Evolutionary conservation across 163 green algal species (phyloP).

Genomic region (Coccomyxa subellipsoidea): DNA sequence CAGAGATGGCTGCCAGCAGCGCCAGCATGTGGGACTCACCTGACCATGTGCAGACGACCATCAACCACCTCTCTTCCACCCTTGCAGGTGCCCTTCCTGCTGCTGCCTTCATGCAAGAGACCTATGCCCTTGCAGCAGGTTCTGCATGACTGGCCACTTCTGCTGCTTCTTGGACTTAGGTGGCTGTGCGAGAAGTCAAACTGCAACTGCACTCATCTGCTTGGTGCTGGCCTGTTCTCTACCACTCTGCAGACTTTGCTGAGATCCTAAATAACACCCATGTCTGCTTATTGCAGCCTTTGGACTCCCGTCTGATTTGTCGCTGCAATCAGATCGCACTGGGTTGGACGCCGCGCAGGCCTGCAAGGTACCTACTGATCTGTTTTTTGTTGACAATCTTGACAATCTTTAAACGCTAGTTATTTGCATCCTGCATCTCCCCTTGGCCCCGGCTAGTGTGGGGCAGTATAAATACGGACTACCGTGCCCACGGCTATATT

Average conservation of each 20-base stretch:
- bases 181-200: too few species aligned
- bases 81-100: conserved; percentile 9
- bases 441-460: too few species aligned
- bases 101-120: background rate
- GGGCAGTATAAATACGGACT: too few species aligned
- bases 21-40: background rate
- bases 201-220: too few species aligned
- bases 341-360: conserved; percentile 19
- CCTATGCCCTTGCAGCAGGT: background rate
- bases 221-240: too few species aligned
- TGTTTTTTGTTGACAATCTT: too few species aligned
- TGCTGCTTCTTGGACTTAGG: background rate
- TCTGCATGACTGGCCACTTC: background rate
- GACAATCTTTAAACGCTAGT: too few species aligned
- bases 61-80: conserved; percentile 11
- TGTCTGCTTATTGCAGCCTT: background rate
- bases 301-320: background rate
- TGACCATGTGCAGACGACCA: background rate
- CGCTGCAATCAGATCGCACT: background rate
- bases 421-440: too few species aligned
- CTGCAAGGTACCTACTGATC: conserved; percentile 28
- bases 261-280: too few species aligned
- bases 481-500: too few species aligned
- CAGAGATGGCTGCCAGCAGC: conserved; percentile 9
- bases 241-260: too few species aligned